Base-by-base conservation (phyloP, 192 early-diverging fungal genomes). In the Jimgerdemannia lactiflua region DNA sequence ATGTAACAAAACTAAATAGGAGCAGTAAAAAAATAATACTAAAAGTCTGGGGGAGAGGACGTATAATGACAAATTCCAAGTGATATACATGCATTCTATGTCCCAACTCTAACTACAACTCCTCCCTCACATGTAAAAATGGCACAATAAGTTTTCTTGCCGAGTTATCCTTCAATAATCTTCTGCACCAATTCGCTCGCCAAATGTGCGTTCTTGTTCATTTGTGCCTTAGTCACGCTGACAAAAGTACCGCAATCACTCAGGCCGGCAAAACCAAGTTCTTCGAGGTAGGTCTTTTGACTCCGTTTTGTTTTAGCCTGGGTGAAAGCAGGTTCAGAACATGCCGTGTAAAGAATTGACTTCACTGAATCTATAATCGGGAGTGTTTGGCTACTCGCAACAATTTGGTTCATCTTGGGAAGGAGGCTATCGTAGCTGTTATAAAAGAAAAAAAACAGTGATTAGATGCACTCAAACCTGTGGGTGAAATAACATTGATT, bases 301-400 rank as follows among this genome's bases (percentile, higher is more conserved):
- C 77, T 84, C 7, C 78, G 74, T 64, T 83, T 80, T 8, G 77
- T 82, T 14, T 71, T 82, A 44, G 77, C 69, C 3, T 78, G 76
- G 8, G 67, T 70, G 44, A 86, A 80, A 19, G 79, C 76, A 17
- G 83, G 75, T 43, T 86, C 86, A 19, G 86, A 83, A 39, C 89
- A 85, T 64, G 92, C 91, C 4, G 91, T 89, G 63, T 89, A 85
- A 11, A 94, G 77, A 67, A 94, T 94, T 0, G 86, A 81, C 75
- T 94, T 91, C n/a, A 94, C 88, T 4, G 90, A 82, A 64, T 93
- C 89, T 14, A 93, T 84, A 54, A 93, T 88, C 7, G 86, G 86
- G 4, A 89, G 81, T 3, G 86, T 88, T 39, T 92, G 88, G 54
- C 86, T 91, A 65, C 82, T 91, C 63, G 85, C 84, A 19, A 94